Conservation (phyloP, 1,139 yeast genomes). For the Geotrichum fermentans region DNA sequence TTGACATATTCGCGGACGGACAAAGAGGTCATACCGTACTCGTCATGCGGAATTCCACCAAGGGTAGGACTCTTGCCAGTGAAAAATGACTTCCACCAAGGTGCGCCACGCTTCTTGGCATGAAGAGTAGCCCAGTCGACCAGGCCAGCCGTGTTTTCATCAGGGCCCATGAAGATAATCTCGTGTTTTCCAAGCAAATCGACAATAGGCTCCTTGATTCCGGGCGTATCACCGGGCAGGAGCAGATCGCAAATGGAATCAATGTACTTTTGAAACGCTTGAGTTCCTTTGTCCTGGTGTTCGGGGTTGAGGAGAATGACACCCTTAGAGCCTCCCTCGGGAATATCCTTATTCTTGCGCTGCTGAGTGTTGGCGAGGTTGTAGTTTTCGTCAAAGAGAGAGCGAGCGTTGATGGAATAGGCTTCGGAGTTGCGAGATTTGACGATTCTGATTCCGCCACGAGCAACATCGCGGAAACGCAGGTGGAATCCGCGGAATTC, state of each 20-base stretch:
- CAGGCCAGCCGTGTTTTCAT: conserved; percentile 93
- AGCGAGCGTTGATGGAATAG: conserved; percentile 77
- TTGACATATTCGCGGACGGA: conserved; percentile 91
- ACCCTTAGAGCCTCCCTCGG: conserved; percentile 99
- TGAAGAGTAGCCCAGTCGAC: conserved; percentile 99
- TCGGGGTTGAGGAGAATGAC: conserved; percentile 75
- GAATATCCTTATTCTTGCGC: conserved; percentile 94
- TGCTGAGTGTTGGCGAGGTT: conserved; percentile 95
- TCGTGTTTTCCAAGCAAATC: conserved; percentile 82
- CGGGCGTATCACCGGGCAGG: conserved; percentile 65
- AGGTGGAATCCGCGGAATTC: conserved; percentile 97
- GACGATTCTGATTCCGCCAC: conserved; percentile 97
- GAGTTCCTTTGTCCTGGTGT: conserved; percentile 76
- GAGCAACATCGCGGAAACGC: conserved; percentile 92
- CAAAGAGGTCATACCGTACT: conserved; percentile 94
- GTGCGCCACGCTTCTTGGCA: conserved; percentile 89
- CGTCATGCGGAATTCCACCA: conserved; percentile 98
- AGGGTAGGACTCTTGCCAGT: conserved; percentile 89
- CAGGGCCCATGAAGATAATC: conserved; percentile 95
- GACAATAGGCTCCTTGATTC: conserved; percentile 78
- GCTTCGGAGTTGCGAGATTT: conserved; percentile 85
- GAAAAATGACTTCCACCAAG: conserved; percentile 98
- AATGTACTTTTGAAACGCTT: conserved; percentile 87
- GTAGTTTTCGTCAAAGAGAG: conserved; percentile 92
- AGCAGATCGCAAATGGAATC: conserved; percentile 86